Base-by-base conservation (phyloP, 306 rosid genomes). In the Acacia crassicarpa region DNA sequence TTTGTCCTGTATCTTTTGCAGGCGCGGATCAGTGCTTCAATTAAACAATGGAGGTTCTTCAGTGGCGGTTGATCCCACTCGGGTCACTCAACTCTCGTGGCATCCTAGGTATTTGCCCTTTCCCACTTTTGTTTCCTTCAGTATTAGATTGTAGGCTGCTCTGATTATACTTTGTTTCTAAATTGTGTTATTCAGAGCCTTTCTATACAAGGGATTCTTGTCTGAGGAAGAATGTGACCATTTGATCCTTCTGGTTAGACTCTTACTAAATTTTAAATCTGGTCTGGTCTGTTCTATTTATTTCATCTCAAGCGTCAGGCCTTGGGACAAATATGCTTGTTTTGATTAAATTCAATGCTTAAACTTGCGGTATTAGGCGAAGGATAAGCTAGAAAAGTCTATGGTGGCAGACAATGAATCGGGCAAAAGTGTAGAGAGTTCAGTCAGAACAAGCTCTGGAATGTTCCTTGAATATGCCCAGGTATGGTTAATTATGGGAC, bases 401-500 rank as follows among this genome's bases (percentile, higher is more conserved):
- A 92, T 92, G 99, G 99, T 96, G 83, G 97, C 97, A 0, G 98
- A 94, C 80, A 92, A 89, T 46, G 96, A 87, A 7, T 92, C 98
- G 3, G 99, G 99, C 19, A 84, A 91, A 89, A 91, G 94, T 85
- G 69, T 92, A 77, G 25, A 7, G 85, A 96, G 99, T 76, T 86
- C 88, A 80, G 97, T 91, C 23, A 91, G 99, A 82, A 96, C 99
- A 67, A 96, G 99, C 84, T 92, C 97, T 16, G 99, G 99, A 63
- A 96, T 91, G 98, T 96, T 93, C 77, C 94, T 96, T 56, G 23
- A 3, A 65, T 90, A 83, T 78, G 88, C 84, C 82, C 98, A 96
- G 92, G 99, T 93, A 74, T 67, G 45, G 53, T 69, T 61, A 74
- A 43, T 81, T 77, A 12, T 45, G 41, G 22, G 41, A 13, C 23